phyloP scores from a whole-genome alignment of 1,284 basidiomycete species.

The Rhodotorula sp. region DNA sequence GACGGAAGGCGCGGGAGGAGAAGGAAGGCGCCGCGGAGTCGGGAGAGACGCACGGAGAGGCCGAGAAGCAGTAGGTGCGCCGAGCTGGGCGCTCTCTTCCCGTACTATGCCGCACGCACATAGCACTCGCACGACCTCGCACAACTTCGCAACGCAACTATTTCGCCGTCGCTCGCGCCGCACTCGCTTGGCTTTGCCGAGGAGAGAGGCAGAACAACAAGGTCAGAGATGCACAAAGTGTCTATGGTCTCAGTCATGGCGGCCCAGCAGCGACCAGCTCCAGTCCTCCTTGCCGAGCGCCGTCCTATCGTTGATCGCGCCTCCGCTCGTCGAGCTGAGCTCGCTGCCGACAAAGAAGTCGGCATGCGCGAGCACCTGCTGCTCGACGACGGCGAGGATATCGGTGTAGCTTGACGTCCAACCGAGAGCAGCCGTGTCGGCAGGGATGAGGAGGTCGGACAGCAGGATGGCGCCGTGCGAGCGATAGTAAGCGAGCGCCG shows the following conservation, averaged over 20 bases:
- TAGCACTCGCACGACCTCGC: too few relatives aligned
- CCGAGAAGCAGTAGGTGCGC: neutral
- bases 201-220: too few relatives aligned
- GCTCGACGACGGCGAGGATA: conserved; percentile 56
- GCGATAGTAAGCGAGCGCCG: conserved; percentile 51
- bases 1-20: neutral
- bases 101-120: too few relatives aligned
- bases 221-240: too few relatives aligned
- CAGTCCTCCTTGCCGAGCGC: conserved; percentile 8
- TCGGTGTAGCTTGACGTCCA: conserved; percentile 57
- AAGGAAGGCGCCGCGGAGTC: neutral
- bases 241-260: too few relatives aligned
- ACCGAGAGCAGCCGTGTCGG: conserved; percentile 54
- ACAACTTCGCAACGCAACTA: too few relatives aligned
- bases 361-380: conserved; percentile 52
- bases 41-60: too few relatives aligned
- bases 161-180: neutral
- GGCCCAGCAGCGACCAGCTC: conserved; percentile 17
- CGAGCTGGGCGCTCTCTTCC: too few relatives aligned
- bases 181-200: neutral
- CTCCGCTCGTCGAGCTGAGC: conserved; percentile 56
- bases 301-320: conserved; percentile 51
- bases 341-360: conserved; percentile 57
- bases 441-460: conserved; percentile 54
- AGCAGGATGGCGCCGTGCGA: conserved; percentile 54